Evolutionary conservation across 805 yeast genomes (phyloP).

Genomic region (Lipomyces yamanashiensis): DNA sequence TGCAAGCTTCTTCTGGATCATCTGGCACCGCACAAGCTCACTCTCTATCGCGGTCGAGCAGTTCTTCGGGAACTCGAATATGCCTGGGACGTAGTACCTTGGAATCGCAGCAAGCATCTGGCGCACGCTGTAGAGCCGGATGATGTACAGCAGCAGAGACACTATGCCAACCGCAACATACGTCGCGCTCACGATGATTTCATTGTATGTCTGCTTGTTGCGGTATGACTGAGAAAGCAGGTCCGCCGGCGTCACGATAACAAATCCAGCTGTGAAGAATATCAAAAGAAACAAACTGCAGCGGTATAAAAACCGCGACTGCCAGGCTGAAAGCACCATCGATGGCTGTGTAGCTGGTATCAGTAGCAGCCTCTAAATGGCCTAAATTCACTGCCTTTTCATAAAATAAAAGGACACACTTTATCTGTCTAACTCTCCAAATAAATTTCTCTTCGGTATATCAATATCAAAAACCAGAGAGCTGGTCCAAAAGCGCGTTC

Average conservation of each 20-base stretch:
- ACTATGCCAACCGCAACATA: constrained; percentile 63
- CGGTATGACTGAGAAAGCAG: constrained; percentile 67
- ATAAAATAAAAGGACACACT: no score
- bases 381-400: no score
- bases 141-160: constrained; percentile 57
- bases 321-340: constrained; percentile 2
- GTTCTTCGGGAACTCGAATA: constrained; percentile 61
- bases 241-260: constrained; percentile 79
- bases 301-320: constrained; percentile 39
- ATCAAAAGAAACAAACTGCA: constrained; percentile 42
- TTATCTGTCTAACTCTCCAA: no score
- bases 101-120: constrained; percentile 77
- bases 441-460: no score
- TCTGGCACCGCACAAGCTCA: constrained; percentile 52
- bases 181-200: constrained; percentile 77
- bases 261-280: constrained; percentile 55
- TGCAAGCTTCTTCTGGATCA: constrained; percentile 48
- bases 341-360: no score
- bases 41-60: constrained; percentile 50
- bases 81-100: constrained; percentile 69
- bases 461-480: no score
- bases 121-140: constrained; percentile 63
- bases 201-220: constrained; percentile 71
- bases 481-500: no score
- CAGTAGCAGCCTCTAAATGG: no score